These are phyloP conservation scores for Rhodotorula glutinis DNA, from an alignment of 1,284 basidiomycete genomes.

Conservation along the genomic window DNA sequence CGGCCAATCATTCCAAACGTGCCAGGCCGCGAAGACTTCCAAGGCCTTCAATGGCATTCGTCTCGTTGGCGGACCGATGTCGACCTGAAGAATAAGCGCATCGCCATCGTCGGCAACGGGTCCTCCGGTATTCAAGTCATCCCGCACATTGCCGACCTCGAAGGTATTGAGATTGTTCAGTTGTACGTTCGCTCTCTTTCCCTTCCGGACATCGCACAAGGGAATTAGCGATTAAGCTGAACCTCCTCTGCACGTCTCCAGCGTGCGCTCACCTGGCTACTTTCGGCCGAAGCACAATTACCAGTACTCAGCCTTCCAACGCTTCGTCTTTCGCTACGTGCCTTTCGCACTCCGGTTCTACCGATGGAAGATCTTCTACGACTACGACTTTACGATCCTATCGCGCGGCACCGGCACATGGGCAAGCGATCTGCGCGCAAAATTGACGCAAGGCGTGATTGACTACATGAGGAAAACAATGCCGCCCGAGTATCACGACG, in stretches of 20 bases:
- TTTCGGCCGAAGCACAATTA: constrained; percentile 52
- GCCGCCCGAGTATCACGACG: constrained; percentile 53
- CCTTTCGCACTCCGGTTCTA: constrained; percentile 55
- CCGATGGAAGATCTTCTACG: constrained; percentile 50
- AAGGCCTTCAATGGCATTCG: constrained; percentile 58
- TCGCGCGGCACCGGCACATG: constrained; percentile 21
- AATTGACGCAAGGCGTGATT: constrained; percentile 45
- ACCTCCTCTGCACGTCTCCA: no score
- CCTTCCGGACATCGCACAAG: background rate
- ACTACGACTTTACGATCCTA: constrained; percentile 23
- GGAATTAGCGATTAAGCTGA: no score
- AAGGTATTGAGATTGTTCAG: constrained; percentile 51
- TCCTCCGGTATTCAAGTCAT: constrained; percentile 56
- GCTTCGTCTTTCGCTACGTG: constrained; percentile 56
- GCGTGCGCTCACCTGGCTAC: constrained; percentile 40
- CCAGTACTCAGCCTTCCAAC: constrained; percentile 46
- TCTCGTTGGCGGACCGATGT: constrained; percentile 60
- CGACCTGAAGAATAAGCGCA: constrained; percentile 55
- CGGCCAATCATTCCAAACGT: constrained; percentile 54
- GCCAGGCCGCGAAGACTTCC: constrained; percentile 54
- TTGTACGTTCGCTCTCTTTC: constrained; percentile 39
- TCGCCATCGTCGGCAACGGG: constrained; percentile 64
- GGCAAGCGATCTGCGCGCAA: constrained; percentile 9
- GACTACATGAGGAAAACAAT: constrained; percentile 54
- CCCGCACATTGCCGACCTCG: constrained; percentile 44